A percentile compares a stretch with the other conserved stretches of the same genome.
Evolutionary conservation across 164 flowering plant species (phyloP).

Genomic region (Chloranthus sessilifolius): DNA sequence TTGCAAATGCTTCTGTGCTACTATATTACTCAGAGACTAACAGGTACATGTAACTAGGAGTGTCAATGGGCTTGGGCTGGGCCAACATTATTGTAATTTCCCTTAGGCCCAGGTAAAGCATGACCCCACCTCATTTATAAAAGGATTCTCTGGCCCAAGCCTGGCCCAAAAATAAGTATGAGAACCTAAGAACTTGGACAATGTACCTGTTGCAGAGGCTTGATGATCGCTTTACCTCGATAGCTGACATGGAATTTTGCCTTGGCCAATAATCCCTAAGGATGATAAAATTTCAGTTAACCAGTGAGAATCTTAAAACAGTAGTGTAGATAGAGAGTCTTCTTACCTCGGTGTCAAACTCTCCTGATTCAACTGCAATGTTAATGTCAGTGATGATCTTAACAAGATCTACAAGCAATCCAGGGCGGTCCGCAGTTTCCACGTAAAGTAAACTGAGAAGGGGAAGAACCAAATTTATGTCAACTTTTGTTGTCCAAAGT

Average conservation of each 20-base stretch:
- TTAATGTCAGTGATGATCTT: slow-evolving; percentile 78
- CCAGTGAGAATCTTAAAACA: background rate
- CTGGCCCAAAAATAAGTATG: background rate
- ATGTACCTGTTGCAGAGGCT: slow-evolving; percentile 87
- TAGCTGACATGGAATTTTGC: slow-evolving; percentile 97
- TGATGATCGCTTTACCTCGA: slow-evolving; percentile 64
- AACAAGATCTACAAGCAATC: slow-evolving; percentile 90
- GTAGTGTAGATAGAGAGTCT: background rate
- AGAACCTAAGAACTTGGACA: background rate
- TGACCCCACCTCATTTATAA: background rate
- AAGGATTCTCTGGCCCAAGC: no score
- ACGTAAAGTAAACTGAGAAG: slow-evolving; percentile 70
- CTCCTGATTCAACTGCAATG: slow-evolving; percentile 81
- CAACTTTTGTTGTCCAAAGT: no score
- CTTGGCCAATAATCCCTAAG: slow-evolving; percentile 93
- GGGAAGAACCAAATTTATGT: background rate
- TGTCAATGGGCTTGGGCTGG: no score
- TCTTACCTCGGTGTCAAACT: slow-evolving; percentile 93
- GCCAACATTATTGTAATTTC: no score
- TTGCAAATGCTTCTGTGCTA: no score
- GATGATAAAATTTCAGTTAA: background rate
- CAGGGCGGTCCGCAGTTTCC: slow-evolving; percentile 92
- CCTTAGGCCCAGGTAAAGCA: background rate
- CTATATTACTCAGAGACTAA: no score
- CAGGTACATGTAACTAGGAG: no score